Evolutionary conservation across 495 filamentous ascomycete species (phyloP).

Genomic region (Penicillium turbatum): DNA sequence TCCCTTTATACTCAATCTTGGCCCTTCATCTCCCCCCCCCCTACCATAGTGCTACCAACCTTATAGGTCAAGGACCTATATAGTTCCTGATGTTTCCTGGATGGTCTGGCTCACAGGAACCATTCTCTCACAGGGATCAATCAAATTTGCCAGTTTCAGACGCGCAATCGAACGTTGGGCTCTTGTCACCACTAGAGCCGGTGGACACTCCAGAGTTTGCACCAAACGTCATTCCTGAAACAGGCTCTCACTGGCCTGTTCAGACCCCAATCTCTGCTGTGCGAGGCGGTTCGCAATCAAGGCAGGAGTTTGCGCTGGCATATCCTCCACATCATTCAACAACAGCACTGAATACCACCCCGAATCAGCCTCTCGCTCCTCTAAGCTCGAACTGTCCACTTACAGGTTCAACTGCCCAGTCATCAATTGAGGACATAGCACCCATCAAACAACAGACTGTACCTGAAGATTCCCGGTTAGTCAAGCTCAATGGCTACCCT

Average conservation of each 20-base stretch:
- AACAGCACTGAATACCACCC: constrained; percentile 6
- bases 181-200: constrained; percentile 14
- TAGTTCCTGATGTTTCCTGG: constrained; percentile 21
- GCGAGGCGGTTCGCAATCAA: constrained; percentile 6
- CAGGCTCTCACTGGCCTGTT: constrained; percentile 14
- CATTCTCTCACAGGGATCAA: constrained; percentile 17
- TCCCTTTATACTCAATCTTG: constrained; percentile 11
- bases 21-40: constrained; percentile 13
- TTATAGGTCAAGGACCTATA: constrained; percentile 16
- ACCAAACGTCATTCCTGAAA: constrained; percentile 6
- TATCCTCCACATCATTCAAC: constrained; percentile 13
- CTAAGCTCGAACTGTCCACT: constrained; percentile 8
- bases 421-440: constrained; percentile 7
- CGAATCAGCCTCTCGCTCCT: constrained; percentile 9
- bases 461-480: constrained; percentile 11
- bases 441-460: constrained; percentile 6
- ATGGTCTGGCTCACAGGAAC: constrained; percentile 22
- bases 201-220: constrained; percentile 17
- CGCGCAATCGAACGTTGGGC: background rate
- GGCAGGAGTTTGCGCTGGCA: constrained; percentile 4
- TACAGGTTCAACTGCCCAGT: constrained; percentile 3
- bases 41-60: constrained; percentile 8
- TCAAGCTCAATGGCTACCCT: background rate
- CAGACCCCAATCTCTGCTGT: constrained; percentile 8
- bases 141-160: constrained; percentile 13